Evolutionary conservation across 176 grass and related monocot species (phyloP).

Genomic region (Neostapfia colusana): DNA sequence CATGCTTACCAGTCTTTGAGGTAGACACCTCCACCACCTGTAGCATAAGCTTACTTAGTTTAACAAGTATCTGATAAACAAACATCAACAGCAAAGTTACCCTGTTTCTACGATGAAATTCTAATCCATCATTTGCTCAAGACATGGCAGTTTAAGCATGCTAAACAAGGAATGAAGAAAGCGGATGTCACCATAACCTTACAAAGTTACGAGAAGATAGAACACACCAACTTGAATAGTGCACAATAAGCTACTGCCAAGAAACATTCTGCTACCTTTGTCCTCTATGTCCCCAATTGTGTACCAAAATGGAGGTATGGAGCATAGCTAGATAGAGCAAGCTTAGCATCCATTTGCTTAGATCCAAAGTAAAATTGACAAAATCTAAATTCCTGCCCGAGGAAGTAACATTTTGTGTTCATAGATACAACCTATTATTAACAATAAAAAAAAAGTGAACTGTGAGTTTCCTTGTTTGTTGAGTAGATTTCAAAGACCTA

Average conservation of each 20-base stretch:
- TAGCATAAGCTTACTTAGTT: conserved; percentile 23
- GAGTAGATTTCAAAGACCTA: neutral
- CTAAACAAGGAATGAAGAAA: neutral
- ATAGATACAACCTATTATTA: neutral
- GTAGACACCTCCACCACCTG: conserved; percentile 97
- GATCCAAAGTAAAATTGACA: neutral
- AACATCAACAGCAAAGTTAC: neutral
- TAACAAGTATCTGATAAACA: neutral
- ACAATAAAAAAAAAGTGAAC: neutral
- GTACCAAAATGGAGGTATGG: neutral
- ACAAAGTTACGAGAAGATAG: no score
- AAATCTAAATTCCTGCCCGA: neutral
- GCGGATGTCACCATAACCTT: neutral
- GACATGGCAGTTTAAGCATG: neutral
- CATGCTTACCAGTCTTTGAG: conserved; percentile 97
- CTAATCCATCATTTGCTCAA: neutral
- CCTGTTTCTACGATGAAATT: neutral
- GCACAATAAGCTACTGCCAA: neutral
- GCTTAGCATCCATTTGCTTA: neutral
- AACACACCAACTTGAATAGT: neutral
- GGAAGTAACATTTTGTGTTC: neutral
- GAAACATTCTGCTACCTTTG: neutral
- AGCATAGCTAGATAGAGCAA: neutral
- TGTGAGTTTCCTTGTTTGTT: neutral
- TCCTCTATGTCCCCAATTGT: neutral